phyloP scores from a whole-genome alignment of 228 moss, liverwort and hornwort species.

The Sphagnum fallax region DNA sequence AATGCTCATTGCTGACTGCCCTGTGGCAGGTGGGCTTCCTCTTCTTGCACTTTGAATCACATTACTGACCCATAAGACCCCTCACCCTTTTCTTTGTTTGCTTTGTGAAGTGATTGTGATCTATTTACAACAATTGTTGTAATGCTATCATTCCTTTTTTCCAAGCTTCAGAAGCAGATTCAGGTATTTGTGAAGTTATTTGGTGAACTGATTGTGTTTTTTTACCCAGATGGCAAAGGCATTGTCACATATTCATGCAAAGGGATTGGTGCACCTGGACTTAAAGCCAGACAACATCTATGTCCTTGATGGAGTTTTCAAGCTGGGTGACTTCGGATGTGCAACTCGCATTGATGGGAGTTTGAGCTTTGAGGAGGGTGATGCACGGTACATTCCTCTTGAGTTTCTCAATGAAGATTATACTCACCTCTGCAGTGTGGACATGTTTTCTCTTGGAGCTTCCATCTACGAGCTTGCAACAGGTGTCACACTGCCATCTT shows the following conservation, averaged over 20 bases:
- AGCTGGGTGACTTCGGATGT: slow-evolving; percentile 92
- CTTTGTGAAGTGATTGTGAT: not conserved
- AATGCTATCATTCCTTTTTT: too few species aligned
- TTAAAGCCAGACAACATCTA: slow-evolving; percentile 97
- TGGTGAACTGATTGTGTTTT: too few species aligned
- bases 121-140: too few species aligned
- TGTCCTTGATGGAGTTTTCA: slow-evolving; percentile 52
- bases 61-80: not conserved
- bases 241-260: slow-evolving; percentile 43
- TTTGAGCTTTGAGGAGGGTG: slow-evolving; percentile 84
- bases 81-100: not conserved
- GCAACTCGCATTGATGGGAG: slow-evolving; percentile 87
- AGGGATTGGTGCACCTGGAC: slow-evolving; percentile 88
- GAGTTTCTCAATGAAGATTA: slow-evolving; percentile 91
- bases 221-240: slow-evolving; percentile 58
- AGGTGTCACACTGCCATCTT: slow-evolving; percentile 71
- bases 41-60: not conserved
- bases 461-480: slow-evolving; percentile 92
- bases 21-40: slow-evolving; percentile 57
- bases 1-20: slow-evolving; percentile 57
- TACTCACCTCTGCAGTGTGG: slow-evolving; percentile 74
- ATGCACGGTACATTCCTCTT: slow-evolving; percentile 78
- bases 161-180: too few species aligned
- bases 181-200: too few species aligned
- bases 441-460: slow-evolving; percentile 93